Evolutionary conservation across 768 basidiomycete species (phyloP).

Genomic region (Agrocybe praecox): DNA sequence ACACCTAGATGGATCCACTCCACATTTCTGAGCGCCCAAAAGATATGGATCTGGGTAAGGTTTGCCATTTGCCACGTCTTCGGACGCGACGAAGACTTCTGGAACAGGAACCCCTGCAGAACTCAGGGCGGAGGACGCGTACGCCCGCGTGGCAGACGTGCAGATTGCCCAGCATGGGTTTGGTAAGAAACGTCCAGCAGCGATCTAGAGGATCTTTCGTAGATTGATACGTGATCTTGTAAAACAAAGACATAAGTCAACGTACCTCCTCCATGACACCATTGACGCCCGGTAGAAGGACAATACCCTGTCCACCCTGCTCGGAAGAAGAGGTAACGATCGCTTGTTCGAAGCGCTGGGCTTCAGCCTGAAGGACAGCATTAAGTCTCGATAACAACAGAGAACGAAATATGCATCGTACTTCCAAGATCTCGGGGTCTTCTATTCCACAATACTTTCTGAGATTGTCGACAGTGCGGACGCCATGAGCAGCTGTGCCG

Average conservation of each 20-base stretch:
- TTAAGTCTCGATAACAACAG: constrained; percentile 10
- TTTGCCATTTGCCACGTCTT: constrained; percentile 83
- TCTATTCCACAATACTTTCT: constrained; percentile 68
- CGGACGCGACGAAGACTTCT: constrained; percentile 78
- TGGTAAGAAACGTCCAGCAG: constrained; percentile 37
- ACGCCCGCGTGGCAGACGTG: constrained; percentile 79
- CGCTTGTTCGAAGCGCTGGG: constrained; percentile 76
- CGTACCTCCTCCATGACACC: constrained; percentile 58
- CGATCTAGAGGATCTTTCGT: constrained; percentile 33
- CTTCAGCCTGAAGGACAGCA: constrained; percentile 55
- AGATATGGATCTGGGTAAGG: constrained; percentile 92
- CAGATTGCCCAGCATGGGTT: constrained; percentile 85
- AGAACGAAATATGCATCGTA: constrained; percentile 26
- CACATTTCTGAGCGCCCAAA: constrained; percentile 74
- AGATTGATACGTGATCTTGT: background rate
- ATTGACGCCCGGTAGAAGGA: constrained; percentile 73
- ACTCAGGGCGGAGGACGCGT: constrained; percentile 72
- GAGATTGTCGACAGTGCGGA: constrained; percentile 84
- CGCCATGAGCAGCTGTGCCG: constrained; percentile 71
- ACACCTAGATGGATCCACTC: constrained; percentile 67
- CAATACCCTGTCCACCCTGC: constrained; percentile 62
- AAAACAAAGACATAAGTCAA: constrained; percentile 1
- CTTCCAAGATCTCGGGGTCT: constrained; percentile 71
- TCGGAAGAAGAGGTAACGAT: constrained; percentile 64
- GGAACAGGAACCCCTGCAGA: constrained; percentile 70